phyloP scores from a whole-genome alignment of 371 early-diverging fungal genomes.

The Thermomucor indicae-seudaticae region DNA sequence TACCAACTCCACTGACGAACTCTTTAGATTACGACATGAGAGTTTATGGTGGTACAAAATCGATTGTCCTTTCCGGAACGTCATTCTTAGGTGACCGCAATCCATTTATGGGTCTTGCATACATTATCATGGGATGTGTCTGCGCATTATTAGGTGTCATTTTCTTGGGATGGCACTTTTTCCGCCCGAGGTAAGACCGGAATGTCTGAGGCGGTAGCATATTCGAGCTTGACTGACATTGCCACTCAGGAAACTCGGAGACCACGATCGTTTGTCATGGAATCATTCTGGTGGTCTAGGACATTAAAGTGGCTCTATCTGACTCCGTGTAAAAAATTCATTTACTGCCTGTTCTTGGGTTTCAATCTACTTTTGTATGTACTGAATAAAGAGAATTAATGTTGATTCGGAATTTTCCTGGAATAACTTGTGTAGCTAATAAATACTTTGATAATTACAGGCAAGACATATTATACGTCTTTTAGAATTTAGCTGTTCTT shows the following conservation, averaged over 20 bases:
- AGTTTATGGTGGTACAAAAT: slow-evolving; percentile 90
- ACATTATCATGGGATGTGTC: slow-evolving; percentile 84
- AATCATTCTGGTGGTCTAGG: slow-evolving; percentile 72
- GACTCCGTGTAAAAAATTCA: too few species aligned
- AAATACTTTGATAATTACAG: too few species aligned
- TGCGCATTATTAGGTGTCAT: slow-evolving; percentile 85
- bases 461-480: too few species aligned
- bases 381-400: too few species aligned
- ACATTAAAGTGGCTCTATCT: too few species aligned
- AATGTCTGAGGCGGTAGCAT: not conserved
- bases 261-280: slow-evolving; percentile 96
- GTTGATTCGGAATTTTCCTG: too few species aligned
- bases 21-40: slow-evolving; percentile 81
- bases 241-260: slow-evolving; percentile 82
- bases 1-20: not conserved
- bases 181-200: slow-evolving; percentile 80
- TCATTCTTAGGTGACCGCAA: slow-evolving; percentile 95
- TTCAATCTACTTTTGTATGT: too few species aligned
- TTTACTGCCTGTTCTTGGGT: too few species aligned
- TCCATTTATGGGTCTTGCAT: slow-evolving; percentile 92
- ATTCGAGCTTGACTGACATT: not conserved
- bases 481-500: too few species aligned
- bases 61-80: slow-evolving; percentile 89
- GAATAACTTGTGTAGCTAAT: too few species aligned
- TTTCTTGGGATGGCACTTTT: slow-evolving; percentile 86